Percentiles rank a stretch among this genome's conserved stretches.
Conservation (phyloP, 139 green algal species). For the Chlorella sp. region DNA sequence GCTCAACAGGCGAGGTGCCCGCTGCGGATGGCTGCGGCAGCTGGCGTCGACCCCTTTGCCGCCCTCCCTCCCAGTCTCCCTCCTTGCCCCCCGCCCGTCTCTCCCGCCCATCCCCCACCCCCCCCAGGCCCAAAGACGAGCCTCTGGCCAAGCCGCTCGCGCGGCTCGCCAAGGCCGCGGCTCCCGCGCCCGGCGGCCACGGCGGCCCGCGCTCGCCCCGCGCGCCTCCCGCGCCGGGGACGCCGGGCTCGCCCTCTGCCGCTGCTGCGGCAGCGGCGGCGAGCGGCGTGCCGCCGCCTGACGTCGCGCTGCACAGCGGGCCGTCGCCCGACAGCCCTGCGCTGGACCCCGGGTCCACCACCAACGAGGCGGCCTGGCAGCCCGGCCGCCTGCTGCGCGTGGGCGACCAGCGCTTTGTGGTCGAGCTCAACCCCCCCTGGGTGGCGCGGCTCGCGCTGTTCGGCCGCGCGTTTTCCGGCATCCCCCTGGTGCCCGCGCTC, state of each 20-base stretch:
- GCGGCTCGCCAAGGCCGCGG: slow-evolving; percentile 59
- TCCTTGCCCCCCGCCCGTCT: neutral
- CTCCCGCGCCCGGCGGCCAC: slow-evolving; percentile 43
- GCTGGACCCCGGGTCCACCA: slow-evolving; percentile 37
- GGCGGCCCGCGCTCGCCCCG: slow-evolving; percentile 40
- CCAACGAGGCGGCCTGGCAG: slow-evolving; percentile 72
- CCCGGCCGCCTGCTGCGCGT: slow-evolving; percentile 61
- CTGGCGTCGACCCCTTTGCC: too few species aligned
- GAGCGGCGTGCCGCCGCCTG: neutral
- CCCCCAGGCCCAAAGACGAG: slow-evolving; percentile 65
- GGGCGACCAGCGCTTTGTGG: slow-evolving; percentile 37
- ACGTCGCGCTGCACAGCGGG: slow-evolving; percentile 32
- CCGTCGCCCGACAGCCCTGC: slow-evolving; percentile 17
- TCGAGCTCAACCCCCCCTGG: slow-evolving; percentile 73
- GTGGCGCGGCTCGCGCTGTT: slow-evolving; percentile 46
- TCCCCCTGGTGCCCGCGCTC: slow-evolving; percentile 31
- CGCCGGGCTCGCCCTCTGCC: neutral
- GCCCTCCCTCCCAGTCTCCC: too few species aligned
- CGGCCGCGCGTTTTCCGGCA: slow-evolving; percentile 30
- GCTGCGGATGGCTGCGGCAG: too few species aligned
- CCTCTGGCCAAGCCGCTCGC: slow-evolving; percentile 65
- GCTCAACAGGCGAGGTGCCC: slow-evolving; percentile 65
- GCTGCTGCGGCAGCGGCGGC: neutral
- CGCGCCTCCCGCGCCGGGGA: too few species aligned
- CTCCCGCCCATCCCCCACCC: too few species aligned